Base-by-base conservation (phyloP, 2,329 filamentous ascomycete species). In the Aspergillus hiratsukae region DNA sequence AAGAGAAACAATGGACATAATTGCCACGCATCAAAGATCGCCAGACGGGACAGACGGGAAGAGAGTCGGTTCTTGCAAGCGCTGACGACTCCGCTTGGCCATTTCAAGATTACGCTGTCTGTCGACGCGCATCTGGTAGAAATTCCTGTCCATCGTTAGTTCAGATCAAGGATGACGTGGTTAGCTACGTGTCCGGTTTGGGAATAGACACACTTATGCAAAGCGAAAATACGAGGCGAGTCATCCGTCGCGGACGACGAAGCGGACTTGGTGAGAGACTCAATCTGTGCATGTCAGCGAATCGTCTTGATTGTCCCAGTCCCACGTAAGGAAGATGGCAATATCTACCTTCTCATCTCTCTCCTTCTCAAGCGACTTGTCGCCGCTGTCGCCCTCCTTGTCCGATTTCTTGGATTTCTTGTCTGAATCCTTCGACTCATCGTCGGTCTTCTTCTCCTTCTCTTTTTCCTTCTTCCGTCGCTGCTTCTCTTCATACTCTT, bases 41-140 rank as follows among this genome's bases (percentile, higher is more conserved):
- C 82, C 83, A 52, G 84, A 88, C 2, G 93, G 93, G 1, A 94
- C 91, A 45, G 89, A 88, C 1, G 94, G 94, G 68, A 97, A 97
- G 57, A 88, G 84, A 27, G 81, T 83, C 1, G 91, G 89, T 68
- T 91, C 88, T 60, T 84, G 87, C 58, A 96, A 73, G 48, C 91
- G 84, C 71, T 97, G 90, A 46, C 87, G 85, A 67, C 93, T 94
- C 52, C 89, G 81, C 73, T 87, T 95, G 10, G 91, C 88, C 53
- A 87, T 80, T 68, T 94, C 90, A n/a, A 83, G 83, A 71, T 89
- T 88, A 46, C 87, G 83, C 68, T 91, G 87, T 69, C 88, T 88
- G 70, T 91, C 86, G 51, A 96, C 71, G 17, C 94, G 86, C 77
- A 91, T 90, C 64, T 93, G 88, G 70, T 91, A 95, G 74, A 99